phyloP scores from a whole-genome alignment of 1,139 yeast species.

The Chernovozyma sophiae-reginae region DNA sequence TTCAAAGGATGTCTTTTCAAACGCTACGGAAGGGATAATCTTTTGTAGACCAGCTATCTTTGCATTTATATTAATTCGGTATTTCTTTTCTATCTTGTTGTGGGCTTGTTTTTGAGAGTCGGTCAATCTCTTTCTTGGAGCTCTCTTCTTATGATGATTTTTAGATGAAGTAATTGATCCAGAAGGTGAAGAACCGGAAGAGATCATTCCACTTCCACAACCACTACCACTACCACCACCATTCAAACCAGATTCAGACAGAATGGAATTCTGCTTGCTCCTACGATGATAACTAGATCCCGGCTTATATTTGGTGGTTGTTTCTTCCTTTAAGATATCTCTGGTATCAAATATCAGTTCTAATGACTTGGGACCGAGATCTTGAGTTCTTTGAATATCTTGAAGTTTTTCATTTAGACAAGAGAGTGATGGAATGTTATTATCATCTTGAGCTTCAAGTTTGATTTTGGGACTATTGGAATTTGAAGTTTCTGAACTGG shows the following conservation, averaged over 20 bases:
- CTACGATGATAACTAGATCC: neutral
- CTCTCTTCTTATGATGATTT: constrained; percentile 30
- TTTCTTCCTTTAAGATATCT: constrained; percentile 18
- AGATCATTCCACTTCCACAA: too few relatives aligned
- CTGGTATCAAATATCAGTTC: constrained; percentile 25
- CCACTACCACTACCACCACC: neutral
- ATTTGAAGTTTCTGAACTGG: constrained; percentile 9
- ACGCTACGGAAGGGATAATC: constrained; percentile 60
- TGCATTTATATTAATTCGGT: constrained; percentile 68
- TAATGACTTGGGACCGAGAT: constrained; percentile 16
- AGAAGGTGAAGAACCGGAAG: neutral
- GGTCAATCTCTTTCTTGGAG: constrained; percentile 56
- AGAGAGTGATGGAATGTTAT: constrained; percentile 9
- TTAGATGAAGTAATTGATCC: neutral
- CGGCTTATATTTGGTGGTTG: neutral
- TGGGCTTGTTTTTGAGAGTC: constrained; percentile 67
- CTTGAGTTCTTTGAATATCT: constrained; percentile 11
- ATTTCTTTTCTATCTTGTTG: constrained; percentile 65
- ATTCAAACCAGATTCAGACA: neutral
- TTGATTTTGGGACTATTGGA: constrained; percentile 11
- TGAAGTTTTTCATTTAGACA: constrained; percentile 14
- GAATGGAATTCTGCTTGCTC: constrained; percentile 3
- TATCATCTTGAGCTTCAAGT: constrained; percentile 7
- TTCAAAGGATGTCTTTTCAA: constrained; percentile 56
- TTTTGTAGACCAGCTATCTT: constrained; percentile 65